Evolutionary conservation across 805 yeast species (phyloP), one percentile per base, ranked within the genome.

Genomic region (Wickerhamiella brachini): DNA sequence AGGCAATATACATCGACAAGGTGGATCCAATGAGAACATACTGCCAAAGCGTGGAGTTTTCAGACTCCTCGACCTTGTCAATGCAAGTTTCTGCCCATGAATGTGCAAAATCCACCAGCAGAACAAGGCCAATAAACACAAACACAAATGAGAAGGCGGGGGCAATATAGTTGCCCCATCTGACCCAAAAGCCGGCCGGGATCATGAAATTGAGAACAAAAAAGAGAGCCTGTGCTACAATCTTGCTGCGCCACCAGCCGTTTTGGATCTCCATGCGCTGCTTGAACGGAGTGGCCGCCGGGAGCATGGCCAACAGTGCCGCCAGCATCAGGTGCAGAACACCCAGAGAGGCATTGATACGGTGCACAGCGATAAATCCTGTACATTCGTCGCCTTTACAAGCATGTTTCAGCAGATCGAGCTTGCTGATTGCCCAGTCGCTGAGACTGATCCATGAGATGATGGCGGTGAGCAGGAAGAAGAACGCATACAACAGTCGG

Each of bases 11-110:
- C 97, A 93, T 88, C 20, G 78, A 64, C 45, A 82, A 69, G 0
- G 98, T 93, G 1, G 97, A 95, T 3, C 95, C 85, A 26, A 93
- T 78, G 44, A 93, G 71, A 9, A 90, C 68, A 44, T 78, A 72
- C 59, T 85, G 79, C 97, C 97, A 93, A 58, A 85, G 73, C 3
- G 65, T 59, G 13, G 67, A 62, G 54, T 84, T 89, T 60, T 81
- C 79, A 52, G 84, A 90, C 59, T 81, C 80, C 63, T 93, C 97
- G 43, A 93, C 86, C 59, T 87, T 85, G 57, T 83, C 88, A 50
- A 93, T 75, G 65, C 98, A 93, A 7, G 84, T 85, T 61, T 93
- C 99, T 0, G 97, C 97, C 96, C 97, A 93, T 58, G 90, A 90
- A 67, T 93, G 97, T 3, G 98, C 97, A 73, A 87, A 93, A 66